Evolutionary conservation across 2,329 filamentous ascomycete species (phyloP).

Genomic region (Nemania bipapillata): DNA sequence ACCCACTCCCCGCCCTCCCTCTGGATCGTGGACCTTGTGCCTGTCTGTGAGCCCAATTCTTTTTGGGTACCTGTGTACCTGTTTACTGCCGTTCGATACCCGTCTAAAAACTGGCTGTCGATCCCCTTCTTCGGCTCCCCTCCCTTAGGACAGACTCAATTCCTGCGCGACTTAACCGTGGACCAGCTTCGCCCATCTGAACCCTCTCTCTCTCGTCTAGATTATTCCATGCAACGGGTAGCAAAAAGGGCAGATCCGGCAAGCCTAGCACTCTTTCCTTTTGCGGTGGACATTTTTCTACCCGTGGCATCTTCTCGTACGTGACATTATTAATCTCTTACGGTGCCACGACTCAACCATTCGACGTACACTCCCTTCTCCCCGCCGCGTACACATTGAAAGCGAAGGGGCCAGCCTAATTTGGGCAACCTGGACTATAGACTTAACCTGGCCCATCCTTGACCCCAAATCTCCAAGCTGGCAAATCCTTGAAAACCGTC

Average conservation of each 20-base stretch:
- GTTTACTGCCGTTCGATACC: constrained; percentile 10
- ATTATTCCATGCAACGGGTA: neutral
- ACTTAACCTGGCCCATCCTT: neutral
- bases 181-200: neutral
- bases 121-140: constrained; percentile 19
- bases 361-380: constrained; percentile 4
- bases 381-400: neutral
- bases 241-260: neutral
- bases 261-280: neutral
- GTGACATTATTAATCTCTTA: constrained; percentile 2
- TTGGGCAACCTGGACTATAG: neutral
- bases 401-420: neutral
- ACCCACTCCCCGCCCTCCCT: neutral
- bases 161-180: constrained; percentile 4
- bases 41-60: constrained; percentile 9
- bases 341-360: constrained; percentile 12
- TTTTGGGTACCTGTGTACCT: constrained; percentile 6
- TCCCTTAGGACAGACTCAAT: neutral
- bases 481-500: constrained; percentile 24
- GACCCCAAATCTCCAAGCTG: constrained; percentile 20
- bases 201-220: neutral
- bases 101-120: constrained; percentile 1
- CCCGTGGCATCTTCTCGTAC: constrained; percentile 6
- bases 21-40: constrained; percentile 1
- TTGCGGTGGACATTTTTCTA: neutral